phyloP scores from a whole-genome alignment of 345 rosid species.

The Corchorus olitorius region DNA sequence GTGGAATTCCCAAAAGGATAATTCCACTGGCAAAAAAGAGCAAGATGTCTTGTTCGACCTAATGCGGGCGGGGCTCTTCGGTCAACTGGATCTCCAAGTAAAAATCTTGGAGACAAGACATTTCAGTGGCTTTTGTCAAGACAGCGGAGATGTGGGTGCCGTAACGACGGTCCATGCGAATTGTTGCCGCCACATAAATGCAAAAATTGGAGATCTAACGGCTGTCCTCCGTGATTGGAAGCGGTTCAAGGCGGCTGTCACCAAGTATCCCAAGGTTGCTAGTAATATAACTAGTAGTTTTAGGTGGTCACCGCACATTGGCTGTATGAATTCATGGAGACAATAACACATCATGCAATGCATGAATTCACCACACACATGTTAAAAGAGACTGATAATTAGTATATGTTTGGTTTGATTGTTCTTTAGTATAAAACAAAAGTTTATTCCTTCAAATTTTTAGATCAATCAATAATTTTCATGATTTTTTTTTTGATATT shows the following conservation, averaged over 20 bases:
- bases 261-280: neutral
- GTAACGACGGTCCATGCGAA: slow-evolving; percentile 83
- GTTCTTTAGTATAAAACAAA: neutral
- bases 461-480: neutral
- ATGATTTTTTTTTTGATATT: too few species aligned
- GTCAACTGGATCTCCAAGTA: slow-evolving; percentile 41
- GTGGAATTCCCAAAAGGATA: slow-evolving; percentile 67
- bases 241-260: slow-evolving; percentile 30
- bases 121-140: slow-evolving; percentile 83
- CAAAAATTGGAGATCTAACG: slow-evolving; percentile 64
- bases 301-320: slow-evolving; percentile 46
- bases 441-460: neutral
- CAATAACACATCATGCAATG: neutral
- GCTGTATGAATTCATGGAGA: slow-evolving; percentile 49
- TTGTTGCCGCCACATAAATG: slow-evolving; percentile 69
- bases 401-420: neutral
- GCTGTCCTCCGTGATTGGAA: slow-evolving; percentile 67
- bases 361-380: too few species aligned
- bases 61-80: slow-evolving; percentile 35
- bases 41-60: slow-evolving; percentile 67
- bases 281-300: slow-evolving; percentile 14
- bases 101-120: slow-evolving; percentile 52
- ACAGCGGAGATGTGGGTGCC: slow-evolving; percentile 46
- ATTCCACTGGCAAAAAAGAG: slow-evolving; percentile 58
- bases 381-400: neutral